Conservation (phyloP, 768 basidiomycete species). For the Suillus subalutaceus region DNA sequence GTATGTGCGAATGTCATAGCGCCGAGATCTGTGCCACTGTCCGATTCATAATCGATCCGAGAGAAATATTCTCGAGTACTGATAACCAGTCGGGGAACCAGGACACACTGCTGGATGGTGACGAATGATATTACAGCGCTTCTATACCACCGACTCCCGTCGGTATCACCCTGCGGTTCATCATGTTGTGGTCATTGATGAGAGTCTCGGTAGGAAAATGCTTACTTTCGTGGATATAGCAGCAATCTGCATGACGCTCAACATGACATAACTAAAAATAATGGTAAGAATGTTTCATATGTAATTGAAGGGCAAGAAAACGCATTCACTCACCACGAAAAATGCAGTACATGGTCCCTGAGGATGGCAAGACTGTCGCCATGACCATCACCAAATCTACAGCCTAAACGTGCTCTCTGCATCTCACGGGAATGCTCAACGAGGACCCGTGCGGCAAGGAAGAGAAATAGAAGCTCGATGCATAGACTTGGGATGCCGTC, state of each 20-base stretch:
- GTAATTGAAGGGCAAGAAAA: neutral
- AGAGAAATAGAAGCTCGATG: neutral
- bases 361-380: neutral
- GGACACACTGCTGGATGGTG: neutral
- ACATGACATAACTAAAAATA: neutral
- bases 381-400: neutral
- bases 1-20: neutral
- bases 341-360: constrained; percentile 1
- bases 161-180: neutral
- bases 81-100: constrained; percentile 4
- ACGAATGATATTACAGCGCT: neutral
- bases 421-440: neutral
- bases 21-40: neutral
- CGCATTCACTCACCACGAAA: constrained; percentile 2
- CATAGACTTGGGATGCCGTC: constrained; percentile 4
- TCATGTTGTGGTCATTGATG: neutral
- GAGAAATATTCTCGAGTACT: neutral
- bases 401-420: neutral
- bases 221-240: neutral
- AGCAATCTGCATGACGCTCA: neutral
- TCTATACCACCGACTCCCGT: neutral
- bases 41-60: neutral
- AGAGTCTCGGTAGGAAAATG: neutral
- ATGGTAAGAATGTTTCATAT: neutral
- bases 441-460: neutral